Evolutionary conservation across 176 grass and related monocot genomes (phyloP), one percentile per base, ranked within the genome.

Genomic region (Canna indica): DNA sequence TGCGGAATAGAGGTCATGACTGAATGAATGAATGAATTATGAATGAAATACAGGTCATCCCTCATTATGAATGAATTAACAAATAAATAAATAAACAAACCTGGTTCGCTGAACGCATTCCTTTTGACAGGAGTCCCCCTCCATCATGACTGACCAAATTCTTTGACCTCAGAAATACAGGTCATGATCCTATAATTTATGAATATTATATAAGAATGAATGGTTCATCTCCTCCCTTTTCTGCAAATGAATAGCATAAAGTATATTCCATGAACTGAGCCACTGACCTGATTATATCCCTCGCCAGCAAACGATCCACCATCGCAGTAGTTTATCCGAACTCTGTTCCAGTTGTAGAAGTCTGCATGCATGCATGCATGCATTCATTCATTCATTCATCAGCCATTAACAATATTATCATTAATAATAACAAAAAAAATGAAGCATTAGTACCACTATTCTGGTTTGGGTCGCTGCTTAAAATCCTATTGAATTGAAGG

Each of bases 331-430:
- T 88, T 74, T 20, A 96, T 81, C 59, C 74, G 84, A 17, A 91
- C 88, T 77, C 88, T 83, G 70, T 96, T 96, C 93, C 93, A 96
- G 76, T 81, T 87, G 82, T 90, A 87, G 79, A 96, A 96, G 63
- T 96, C 93, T 96, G 80, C 13, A 31, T 31, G 17, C 22, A 8
- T 34, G n/a, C n/a, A n/a, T n/a, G n/a, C n/a, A n/a, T n/a, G n/a
- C n/a, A n/a, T n/a, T n/a, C n/a, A n/a, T n/a, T n/a, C n/a, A n/a
- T n/a, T n/a, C n/a, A n/a, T n/a, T n/a, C n/a, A n/a, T n/a, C n/a
- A n/a, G n/a, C n/a, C n/a, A n/a, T n/a, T n/a, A n/a, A n/a, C n/a
- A n/a, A n/a, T n/a, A n/a, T n/a, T n/a, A n/a, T n/a, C n/a, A n/a
- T n/a, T n/a, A n/a, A n/a, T n/a, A n/a, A n/a, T n/a, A n/a, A n/a